phyloP scores from a whole-genome alignment of 2,329 filamentous ascomycete species.

The Neofusicoccum umdonicola region DNA sequence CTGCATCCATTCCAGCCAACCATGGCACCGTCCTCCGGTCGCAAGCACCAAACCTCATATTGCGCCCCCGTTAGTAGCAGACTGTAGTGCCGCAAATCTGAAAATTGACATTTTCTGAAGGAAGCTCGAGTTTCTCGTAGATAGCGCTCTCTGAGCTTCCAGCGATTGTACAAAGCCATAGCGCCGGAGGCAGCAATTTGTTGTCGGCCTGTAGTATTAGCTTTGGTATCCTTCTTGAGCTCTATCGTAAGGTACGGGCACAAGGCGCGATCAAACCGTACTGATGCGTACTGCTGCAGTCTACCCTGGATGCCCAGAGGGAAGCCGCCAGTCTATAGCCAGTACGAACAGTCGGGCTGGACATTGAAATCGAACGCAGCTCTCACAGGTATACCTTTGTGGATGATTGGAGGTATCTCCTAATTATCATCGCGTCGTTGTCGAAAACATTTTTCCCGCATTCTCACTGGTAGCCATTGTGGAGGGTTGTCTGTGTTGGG shows the following conservation, averaged over 20 bases:
- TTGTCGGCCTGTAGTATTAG: neutral
- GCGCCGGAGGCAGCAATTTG: neutral
- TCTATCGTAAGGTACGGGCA: neutral
- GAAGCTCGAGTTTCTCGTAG: no score
- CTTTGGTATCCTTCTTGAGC: neutral
- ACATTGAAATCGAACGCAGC: neutral
- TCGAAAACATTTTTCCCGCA: neutral
- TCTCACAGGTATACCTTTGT: neutral
- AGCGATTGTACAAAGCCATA: neutral
- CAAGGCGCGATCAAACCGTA: neutral
- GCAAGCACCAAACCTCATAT: neutral
- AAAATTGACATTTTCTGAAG: neutral
- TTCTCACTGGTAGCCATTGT: neutral
- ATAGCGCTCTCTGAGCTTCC: neutral
- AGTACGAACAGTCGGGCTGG: neutral
- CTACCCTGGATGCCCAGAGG: neutral
- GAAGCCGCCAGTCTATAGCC: neutral
- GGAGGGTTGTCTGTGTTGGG: neutral
- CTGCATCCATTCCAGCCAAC: neutral
- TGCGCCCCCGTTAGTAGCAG: neutral
- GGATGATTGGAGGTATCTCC: neutral
- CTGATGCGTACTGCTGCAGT: neutral
- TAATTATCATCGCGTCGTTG: neutral
- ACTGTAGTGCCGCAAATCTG: neutral
- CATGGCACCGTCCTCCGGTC: neutral